Base-by-base conservation (phyloP, 2,329 filamentous ascomycete genomes). In the Lachnellula suecica region DNA sequence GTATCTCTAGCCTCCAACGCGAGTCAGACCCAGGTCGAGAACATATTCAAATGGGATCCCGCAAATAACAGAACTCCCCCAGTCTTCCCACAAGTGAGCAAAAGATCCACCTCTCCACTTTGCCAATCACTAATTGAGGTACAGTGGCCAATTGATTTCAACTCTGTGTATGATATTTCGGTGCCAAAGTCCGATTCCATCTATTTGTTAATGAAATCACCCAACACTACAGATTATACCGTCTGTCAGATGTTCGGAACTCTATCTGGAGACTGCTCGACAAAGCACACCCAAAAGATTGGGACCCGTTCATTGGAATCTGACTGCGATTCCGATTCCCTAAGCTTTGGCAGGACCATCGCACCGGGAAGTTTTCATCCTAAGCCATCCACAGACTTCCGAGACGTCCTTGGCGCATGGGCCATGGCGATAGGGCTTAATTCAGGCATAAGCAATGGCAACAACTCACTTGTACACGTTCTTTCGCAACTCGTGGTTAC, bases 221-320 rank as follows among this genome's bases (percentile, higher is more conserved):
- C 50, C 15, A 52, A 52, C 34, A 52, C 45, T 15, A 52, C 44
- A 31, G 50, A 52, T 23, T 52, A 52, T 29, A 52, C 50, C 27
- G 37, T 52, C 31, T 52, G 50, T 35, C 50, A 52, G 29, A 52
- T 52, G 31, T 34, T 31, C 17, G 50, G 50, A 40, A 9, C 20
- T 15, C 44, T 52, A 20, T 52, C 50, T 40, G 22, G 17, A 22
- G 31, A 45, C 31, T 52, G 50, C 22, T 44, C 38, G 15, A 52
- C 50, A 19, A 48, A 40, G 20, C 50, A 48, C 17, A 44, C 27
- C 2, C 44, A 48, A 40, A 52, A 48, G n/a, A 31, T 52, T 46
- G 50, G 50, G 17, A 17, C 40, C 23, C 31, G 38, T 17, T 40
- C 22, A 17, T 25, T 52, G 11, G 22, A 20, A 9, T 23, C 38